Percentiles rank a stretch among this genome's conserved stretches.
Conservation (phyloP, 2,329 filamentous ascomycete species). For the Cercospora beticola region DNA sequence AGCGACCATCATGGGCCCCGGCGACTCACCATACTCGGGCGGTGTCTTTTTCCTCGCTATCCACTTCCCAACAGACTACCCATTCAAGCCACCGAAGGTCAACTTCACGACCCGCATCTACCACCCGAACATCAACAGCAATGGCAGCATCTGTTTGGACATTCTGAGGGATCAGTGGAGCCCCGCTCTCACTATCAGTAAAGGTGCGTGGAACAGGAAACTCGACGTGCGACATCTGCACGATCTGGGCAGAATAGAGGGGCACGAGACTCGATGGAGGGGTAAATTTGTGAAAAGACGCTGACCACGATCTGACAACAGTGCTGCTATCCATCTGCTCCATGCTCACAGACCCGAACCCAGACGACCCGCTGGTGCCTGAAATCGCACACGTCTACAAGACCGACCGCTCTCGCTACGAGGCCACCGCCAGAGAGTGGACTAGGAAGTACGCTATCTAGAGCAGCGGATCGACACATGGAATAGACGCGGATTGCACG, state of each 20-base stretch:
- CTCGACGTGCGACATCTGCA: neutral
- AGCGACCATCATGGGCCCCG: constrained; percentile 98
- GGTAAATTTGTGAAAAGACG: constrained; percentile 28
- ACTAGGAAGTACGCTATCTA: constrained; percentile 98
- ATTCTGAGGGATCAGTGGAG: constrained; percentile 99
- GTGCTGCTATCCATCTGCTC: constrained; percentile 98
- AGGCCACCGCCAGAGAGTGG: constrained; percentile 96
- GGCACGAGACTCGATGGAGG: constrained; percentile 20
- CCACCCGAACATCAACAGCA: constrained; percentile 99
- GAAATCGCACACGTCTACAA: constrained; percentile 99
- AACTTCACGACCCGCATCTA: constrained; percentile 99
- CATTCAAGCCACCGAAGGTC: constrained; percentile 99
- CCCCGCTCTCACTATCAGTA: constrained; percentile 95
- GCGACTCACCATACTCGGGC: constrained; percentile 95
- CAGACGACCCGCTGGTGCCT: constrained; percentile 95
- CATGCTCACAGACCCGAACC: constrained; percentile 99
- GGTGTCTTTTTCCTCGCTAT: constrained; percentile 99
- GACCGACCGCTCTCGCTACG: constrained; percentile 93
- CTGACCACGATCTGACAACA: constrained; percentile 41
- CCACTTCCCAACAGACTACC: constrained; percentile 99
- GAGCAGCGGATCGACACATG: neutral
- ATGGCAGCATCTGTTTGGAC: constrained; percentile 98
- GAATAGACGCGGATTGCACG: neutral
- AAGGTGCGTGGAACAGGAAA: constrained; percentile 60
- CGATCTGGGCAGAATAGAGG: neutral